These are phyloP conservation scores for Penicillium psychrosexuale DNA, from an alignment of 2,329 filamentous ascomycete species.

Conservation along the genomic window DNA sequence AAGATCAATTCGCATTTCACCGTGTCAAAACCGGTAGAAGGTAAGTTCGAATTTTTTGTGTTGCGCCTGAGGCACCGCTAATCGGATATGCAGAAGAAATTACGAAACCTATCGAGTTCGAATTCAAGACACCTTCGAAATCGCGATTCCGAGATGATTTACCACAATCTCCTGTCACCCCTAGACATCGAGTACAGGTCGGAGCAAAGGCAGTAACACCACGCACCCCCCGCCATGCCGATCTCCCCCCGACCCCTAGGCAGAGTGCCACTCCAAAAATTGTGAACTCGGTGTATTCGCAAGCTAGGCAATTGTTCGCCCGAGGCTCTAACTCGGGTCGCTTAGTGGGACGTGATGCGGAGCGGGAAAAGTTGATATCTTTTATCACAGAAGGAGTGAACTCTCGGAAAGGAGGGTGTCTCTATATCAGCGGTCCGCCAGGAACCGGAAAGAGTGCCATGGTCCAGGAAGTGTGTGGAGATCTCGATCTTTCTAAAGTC, in stretches of 20 bases:
- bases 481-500: slow-evolving; percentile 54
- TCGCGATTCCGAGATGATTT: slow-evolving; percentile 72
- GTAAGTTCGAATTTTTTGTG: slow-evolving; percentile 21
- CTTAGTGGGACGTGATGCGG: slow-evolving; percentile 72
- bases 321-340: slow-evolving; percentile 71
- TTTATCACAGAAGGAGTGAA: slow-evolving; percentile 68
- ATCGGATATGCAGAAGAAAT: slow-evolving; percentile 43
- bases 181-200: slow-evolving; percentile 77
- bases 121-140: slow-evolving; percentile 50
- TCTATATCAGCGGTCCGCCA: slow-evolving; percentile 93
- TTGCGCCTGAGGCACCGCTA: background rate
- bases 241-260: slow-evolving; percentile 40
- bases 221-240: slow-evolving; percentile 57
- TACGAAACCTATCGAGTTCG: slow-evolving; percentile 34
- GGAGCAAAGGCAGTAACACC: slow-evolving; percentile 72
- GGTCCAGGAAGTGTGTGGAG: slow-evolving; percentile 72
- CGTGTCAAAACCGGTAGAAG: slow-evolving; percentile 38
- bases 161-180: slow-evolving; percentile 68
- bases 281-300: slow-evolving; percentile 75
- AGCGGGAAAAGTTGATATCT: slow-evolving; percentile 61
- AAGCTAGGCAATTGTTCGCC: slow-evolving; percentile 81
- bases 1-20: slow-evolving; percentile 48
- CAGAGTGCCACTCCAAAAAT: slow-evolving; percentile 66
- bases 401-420: slow-evolving; percentile 67
- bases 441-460: slow-evolving; percentile 97